Evolutionary conservation across 176 grass and related monocot genomes (phyloP).

Genomic region (Pharus latifolius): DNA sequence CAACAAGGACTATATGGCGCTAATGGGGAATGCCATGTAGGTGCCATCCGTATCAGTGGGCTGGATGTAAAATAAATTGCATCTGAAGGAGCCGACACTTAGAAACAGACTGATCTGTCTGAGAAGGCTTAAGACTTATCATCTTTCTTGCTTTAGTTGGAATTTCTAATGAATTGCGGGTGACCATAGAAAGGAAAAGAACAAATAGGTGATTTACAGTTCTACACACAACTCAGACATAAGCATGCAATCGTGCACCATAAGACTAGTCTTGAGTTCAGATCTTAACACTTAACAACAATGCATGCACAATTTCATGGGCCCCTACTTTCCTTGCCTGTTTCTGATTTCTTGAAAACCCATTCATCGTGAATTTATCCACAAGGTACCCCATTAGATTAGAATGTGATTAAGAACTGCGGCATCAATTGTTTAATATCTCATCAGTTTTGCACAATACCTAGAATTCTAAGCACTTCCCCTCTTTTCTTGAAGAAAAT

Average conservation of each 20-base stretch:
- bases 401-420: too few species aligned
- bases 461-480: neutral
- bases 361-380: neutral
- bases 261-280: neutral
- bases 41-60: neutral
- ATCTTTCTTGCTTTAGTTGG: neutral
- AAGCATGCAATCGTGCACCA: neutral
- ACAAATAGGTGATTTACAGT: neutral
- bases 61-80: neutral
- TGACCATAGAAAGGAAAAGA: neutral
- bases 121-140: neutral
- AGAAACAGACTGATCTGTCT: neutral
- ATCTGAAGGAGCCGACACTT: neutral
- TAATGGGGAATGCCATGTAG: neutral
- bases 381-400: neutral
- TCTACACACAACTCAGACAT: neutral
- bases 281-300: neutral
- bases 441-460: neutral
- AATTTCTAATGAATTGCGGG: neutral
- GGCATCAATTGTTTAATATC: too few species aligned
- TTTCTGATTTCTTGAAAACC: neutral
- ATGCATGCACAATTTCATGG: neutral
- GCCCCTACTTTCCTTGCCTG: neutral
- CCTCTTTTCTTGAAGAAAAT: neutral
- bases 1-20: neutral